Conservation (phyloP, 805 yeast species). For the Kodamaea leandrae region DNA sequence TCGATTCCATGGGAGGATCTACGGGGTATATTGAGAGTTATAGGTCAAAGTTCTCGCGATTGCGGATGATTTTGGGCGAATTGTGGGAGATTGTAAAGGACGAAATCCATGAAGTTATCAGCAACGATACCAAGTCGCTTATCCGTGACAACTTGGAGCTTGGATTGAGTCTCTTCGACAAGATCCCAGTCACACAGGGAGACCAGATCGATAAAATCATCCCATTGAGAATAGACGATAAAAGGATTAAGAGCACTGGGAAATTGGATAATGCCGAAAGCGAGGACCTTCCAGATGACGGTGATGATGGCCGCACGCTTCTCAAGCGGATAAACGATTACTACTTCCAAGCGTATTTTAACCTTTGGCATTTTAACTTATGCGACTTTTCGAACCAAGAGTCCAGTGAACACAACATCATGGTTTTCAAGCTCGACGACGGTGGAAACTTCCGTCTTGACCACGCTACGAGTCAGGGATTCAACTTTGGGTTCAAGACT, state of each 20-base stretch:
- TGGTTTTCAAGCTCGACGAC: constrained; percentile 42
- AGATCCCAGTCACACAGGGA: constrained; percentile 49
- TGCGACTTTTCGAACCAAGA: constrained; percentile 46
- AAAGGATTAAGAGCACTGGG: constrained; percentile 14
- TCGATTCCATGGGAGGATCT: constrained; percentile 44
- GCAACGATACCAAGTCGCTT: not conserved
- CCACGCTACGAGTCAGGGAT: constrained; percentile 55
- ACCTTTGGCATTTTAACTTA: constrained; percentile 74
- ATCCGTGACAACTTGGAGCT: constrained; percentile 33
- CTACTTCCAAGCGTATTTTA: constrained; percentile 63
- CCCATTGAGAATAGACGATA: constrained; percentile 31
- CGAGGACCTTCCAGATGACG: constrained; percentile 5
- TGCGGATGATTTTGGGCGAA: constrained; percentile 59
- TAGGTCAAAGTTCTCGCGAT: constrained; percentile 58
- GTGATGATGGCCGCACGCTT: constrained; percentile 27
- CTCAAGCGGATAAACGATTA: constrained; percentile 54
- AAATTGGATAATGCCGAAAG: too few relatives aligned
- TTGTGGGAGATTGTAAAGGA: constrained; percentile 60
- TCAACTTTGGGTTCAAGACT: constrained; percentile 54
- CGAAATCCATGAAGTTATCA: constrained; percentile 44
- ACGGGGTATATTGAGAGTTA: constrained; percentile 52
- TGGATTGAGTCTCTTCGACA: constrained; percentile 61
- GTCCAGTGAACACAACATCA: constrained; percentile 36
- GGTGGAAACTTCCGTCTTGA: constrained; percentile 49
- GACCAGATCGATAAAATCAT: constrained; percentile 41